Evolutionary conservation across 2,329 filamentous ascomycete species (phyloP), one percentile per base, ranked within the genome.

Genomic region (Penicillium sp.): DNA sequence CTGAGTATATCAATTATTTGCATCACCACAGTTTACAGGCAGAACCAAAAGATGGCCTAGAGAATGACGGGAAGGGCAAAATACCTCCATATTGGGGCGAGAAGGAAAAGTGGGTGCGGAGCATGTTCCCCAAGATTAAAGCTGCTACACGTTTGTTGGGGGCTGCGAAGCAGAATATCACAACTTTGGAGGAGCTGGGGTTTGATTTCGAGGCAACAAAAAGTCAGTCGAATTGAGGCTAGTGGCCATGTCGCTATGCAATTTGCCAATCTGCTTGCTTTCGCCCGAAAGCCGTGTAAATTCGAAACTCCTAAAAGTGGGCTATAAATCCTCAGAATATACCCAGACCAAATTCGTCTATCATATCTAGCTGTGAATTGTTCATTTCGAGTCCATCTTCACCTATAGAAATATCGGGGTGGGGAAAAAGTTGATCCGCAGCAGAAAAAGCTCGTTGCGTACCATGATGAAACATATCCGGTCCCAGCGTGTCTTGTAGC

Each of bases 11-110:
- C 43, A 76, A 79, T 55, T 63, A 68, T 42, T 62, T 79, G 18
- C 68, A 77, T 60, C 66, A 71, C 28, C 79, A 76, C 76, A 74
- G 74, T 23, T 11, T 43, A 6, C 35, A 30, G 35, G 50, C 50
- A 23, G 40, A 18, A 2, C 35, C 5, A 33, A 42, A 21, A 20
- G 67, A 71, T 1, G 75, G 70, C 0, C 65, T 79, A 20, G 69
- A 70, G 8, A 74, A 79, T 65, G 60, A 75, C 5, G 76, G 75
- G 0, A 69, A 73, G 14, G 86, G 87, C 2, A 93, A 90, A 70
- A 72, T 33, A n/a, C 47, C 47, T 14, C 47, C 47, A 14, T 50
- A 50, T 21, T 50, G 47, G 47, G 18, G 47, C 8, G 47, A 35
- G 14, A 50, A 50, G 11, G 47, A 50, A 21, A 50, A 21, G 23